phyloP scores from a whole-genome alignment of 1,284 basidiomycete species.

The Retiboletus flavoniger region DNA sequence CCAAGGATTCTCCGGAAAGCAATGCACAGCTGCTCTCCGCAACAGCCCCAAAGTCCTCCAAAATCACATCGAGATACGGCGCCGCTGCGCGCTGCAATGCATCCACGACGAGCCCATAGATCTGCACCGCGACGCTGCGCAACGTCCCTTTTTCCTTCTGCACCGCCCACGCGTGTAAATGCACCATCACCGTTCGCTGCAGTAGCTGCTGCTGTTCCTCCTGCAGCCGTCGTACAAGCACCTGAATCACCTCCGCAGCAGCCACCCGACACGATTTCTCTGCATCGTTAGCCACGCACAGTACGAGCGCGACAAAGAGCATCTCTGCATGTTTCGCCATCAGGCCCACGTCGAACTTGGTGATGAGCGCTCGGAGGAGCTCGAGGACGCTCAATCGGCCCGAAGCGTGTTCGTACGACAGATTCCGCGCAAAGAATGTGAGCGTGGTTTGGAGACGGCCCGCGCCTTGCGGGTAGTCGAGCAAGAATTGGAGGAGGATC shows the following conservation, averaged over 20 bases:
- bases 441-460: slow-evolving; percentile 86
- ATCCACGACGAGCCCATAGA: slow-evolving; percentile 76
- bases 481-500: slow-evolving; percentile 89
- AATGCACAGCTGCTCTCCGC: slow-evolving; percentile 48
- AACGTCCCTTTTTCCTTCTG: slow-evolving; percentile 64
- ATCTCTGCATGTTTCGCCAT: slow-evolving; percentile 85
- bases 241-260: slow-evolving; percentile 81
- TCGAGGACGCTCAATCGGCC: slow-evolving; percentile 93
- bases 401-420: slow-evolving; percentile 89
- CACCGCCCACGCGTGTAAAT: slow-evolving; percentile 80
- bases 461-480: slow-evolving; percentile 97
- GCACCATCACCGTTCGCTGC: slow-evolving; percentile 49
- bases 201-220: slow-evolving; percentile 50
- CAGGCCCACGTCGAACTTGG: slow-evolving; percentile 81
- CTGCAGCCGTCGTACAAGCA: slow-evolving; percentile 68
- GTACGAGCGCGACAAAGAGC: slow-evolving; percentile 91
- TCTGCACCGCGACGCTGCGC: slow-evolving; percentile 72
- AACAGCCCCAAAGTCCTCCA: slow-evolving; percentile 59
- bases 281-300: slow-evolving; percentile 93
- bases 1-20: slow-evolving; percentile 30
- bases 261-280: slow-evolving; percentile 86
- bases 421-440: slow-evolving; percentile 90
- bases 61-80: slow-evolving; percentile 51
- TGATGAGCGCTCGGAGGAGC: slow-evolving; percentile 77
- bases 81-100: slow-evolving; percentile 50